These are phyloP conservation scores for Amesomyces nigricolor DNA, from an alignment of 2,329 filamentous ascomycete genomes.

Conservation along the genomic window DNA sequence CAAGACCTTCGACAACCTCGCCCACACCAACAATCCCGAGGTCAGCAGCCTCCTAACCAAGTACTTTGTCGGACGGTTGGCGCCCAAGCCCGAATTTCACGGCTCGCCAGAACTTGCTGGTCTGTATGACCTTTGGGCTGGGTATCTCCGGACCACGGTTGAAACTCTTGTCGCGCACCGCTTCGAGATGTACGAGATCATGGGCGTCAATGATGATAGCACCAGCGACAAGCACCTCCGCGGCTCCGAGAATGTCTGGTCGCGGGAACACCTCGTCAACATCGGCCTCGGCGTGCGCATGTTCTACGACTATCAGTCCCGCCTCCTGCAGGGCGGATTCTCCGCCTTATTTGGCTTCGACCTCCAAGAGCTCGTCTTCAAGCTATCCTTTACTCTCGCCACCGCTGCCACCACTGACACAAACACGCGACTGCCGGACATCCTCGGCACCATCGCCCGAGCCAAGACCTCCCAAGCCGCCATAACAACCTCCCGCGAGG, in stretches of 20 bases:
- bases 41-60: constrained; percentile 48
- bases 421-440: constrained; percentile 38
- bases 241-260: constrained; percentile 41
- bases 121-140: constrained; percentile 46
- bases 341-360: constrained; percentile 46
- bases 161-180: constrained; percentile 49
- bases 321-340: constrained; percentile 46
- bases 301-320: constrained; percentile 49
- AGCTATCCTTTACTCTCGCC: constrained; percentile 46
- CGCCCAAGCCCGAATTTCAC: constrained; percentile 45
- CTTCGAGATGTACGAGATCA: constrained; percentile 48
- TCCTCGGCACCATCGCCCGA: constrained; percentile 38
- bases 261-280: constrained; percentile 41
- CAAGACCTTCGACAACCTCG: constrained; percentile 48
- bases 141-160: constrained; percentile 43
- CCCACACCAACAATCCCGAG: constrained; percentile 50
- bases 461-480: constrained; percentile 44
- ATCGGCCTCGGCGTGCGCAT: constrained; percentile 43
- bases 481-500: constrained; percentile 41
- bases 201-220: constrained; percentile 35
- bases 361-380: constrained; percentile 48
- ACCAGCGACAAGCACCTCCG: constrained; percentile 27
- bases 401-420: constrained; percentile 33
- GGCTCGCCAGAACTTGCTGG: constrained; percentile 37
- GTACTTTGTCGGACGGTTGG: constrained; percentile 49